phyloP scores from a whole-genome alignment of 2,329 filamentous ascomycete species.

The Alternaria longipes region DNA sequence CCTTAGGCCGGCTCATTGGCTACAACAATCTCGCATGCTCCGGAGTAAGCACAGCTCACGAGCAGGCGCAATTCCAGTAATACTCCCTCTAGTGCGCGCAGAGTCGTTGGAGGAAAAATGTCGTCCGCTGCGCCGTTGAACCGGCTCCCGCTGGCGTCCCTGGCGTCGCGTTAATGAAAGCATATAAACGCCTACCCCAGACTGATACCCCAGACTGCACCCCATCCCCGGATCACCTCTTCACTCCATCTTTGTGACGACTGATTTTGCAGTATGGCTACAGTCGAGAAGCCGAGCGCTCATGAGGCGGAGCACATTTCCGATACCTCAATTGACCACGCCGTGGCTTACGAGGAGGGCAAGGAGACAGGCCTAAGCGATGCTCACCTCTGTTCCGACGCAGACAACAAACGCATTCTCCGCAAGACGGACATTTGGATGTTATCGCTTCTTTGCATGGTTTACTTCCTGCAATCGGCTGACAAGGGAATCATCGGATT shows the following conservation, averaged over 20 bases:
- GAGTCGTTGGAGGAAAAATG: constrained; percentile 15
- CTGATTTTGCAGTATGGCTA: constrained; percentile 23
- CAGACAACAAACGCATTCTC: constrained; percentile 34
- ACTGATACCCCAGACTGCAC: constrained; percentile 14
- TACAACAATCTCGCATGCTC: neutral
- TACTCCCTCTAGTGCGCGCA: neutral
- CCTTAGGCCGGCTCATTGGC: constrained; percentile 3
- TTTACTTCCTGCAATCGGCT: constrained; percentile 36
- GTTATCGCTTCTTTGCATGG: constrained; percentile 36
- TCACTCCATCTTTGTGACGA: neutral
- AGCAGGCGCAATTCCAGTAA: neutral
- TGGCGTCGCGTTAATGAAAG: neutral
- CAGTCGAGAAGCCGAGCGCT: constrained; percentile 23
- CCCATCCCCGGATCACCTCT: constrained; percentile 12
- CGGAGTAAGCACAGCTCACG: neutral
- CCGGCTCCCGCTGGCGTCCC: neutral
- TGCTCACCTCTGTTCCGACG: constrained; percentile 30
- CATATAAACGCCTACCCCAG: constrained; percentile 16
- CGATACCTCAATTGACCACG: constrained; percentile 21
- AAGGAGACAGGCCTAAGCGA: constrained; percentile 25
- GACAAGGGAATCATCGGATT: constrained; percentile 62
- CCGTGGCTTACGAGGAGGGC: constrained; percentile 32
- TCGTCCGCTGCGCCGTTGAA: constrained; percentile 7
- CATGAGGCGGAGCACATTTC: constrained; percentile 22
- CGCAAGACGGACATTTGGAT: constrained; percentile 35